Base-by-base conservation (phyloP, 768 basidiomycete species). In the Dacryopinax spathularia region DNA sequence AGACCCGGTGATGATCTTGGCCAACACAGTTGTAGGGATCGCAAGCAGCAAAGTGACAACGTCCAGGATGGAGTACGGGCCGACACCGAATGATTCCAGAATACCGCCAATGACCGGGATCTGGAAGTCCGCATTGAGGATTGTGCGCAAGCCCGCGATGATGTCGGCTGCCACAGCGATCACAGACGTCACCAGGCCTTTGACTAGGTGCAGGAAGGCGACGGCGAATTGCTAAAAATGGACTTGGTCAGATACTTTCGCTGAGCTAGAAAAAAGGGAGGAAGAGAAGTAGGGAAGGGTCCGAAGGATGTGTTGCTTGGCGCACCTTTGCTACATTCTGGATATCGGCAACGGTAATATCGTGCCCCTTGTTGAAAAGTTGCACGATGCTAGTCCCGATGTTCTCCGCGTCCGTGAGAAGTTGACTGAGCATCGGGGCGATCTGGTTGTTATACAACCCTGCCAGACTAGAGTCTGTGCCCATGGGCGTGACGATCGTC, bases 41-140 rank as follows among this genome's bases (percentile, higher is more conserved):
- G 62, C 62, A 10, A 48, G 18, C 1, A 63, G 25, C 1, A 63
- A 5, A 18, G 62, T 27, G 2, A 63, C 39, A 6, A 48, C 62
- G 20, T 63, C 62, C 20, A 63, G 33, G 15, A 41, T 43, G 16
- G 62, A 63, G 7, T 20, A 27, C n/a, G 43, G 41, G 13, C 33
- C 25, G 43, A 63, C 43, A 6, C 43, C 33, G 13, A 63, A 33
- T 20, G 37, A 41, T 34, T 63, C 43, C 41, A 63, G 43, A 9
- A 63, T 22, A 27, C 43, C 43, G 5, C 62, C 62, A 33, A 63
- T 41, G 62, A 63, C 62, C 27, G 43, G 43, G 18, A n/a, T 48
- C 16, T 33, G 33, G 22, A 63, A 33, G 18, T 39, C 22, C 7
- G 62, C 25, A 44, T 63, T 63, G 20, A 63, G 37, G 22, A 63